phyloP scores from a whole-genome alignment of 2,329 filamentous ascomycete genomes.

The Bipolaris bicolor region DNA sequence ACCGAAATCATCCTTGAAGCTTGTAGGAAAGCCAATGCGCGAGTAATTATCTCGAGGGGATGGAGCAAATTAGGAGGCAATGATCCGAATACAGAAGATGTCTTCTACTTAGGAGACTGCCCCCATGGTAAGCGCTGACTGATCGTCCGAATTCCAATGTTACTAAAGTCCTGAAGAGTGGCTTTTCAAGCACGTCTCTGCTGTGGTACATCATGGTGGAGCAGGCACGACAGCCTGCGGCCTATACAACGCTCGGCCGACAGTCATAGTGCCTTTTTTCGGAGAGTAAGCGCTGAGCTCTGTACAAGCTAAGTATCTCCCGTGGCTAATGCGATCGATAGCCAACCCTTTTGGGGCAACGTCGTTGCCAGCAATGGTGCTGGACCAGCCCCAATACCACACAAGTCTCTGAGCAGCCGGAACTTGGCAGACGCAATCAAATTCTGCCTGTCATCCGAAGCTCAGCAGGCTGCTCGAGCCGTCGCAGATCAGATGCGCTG shows the following conservation, averaged over 20 bases:
- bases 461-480: neutral
- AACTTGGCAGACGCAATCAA: neutral
- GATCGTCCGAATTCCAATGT: neutral
- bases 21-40: conserved; percentile 39
- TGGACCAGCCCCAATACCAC: neutral
- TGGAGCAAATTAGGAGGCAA: conserved; percentile 50
- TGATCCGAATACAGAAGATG: neutral
- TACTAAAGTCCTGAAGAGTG: neutral
- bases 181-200: neutral
- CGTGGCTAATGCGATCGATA: neutral
- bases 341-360: neutral
- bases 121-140: neutral
- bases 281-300: neutral
- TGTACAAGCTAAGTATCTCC: neutral
- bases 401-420: neutral
- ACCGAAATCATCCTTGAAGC: conserved; percentile 56
- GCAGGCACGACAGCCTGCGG: neutral
- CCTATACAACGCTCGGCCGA: neutral
- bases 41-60: conserved; percentile 61
- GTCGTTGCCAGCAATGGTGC: neutral
- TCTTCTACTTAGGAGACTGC: neutral
- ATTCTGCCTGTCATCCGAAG: neutral
- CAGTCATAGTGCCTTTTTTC: neutral
- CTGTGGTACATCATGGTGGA: neutral
- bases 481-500: neutral